Conservation (phyloP, 2,329 filamentous ascomycete species). For the Samsoniella hepiali region DNA sequence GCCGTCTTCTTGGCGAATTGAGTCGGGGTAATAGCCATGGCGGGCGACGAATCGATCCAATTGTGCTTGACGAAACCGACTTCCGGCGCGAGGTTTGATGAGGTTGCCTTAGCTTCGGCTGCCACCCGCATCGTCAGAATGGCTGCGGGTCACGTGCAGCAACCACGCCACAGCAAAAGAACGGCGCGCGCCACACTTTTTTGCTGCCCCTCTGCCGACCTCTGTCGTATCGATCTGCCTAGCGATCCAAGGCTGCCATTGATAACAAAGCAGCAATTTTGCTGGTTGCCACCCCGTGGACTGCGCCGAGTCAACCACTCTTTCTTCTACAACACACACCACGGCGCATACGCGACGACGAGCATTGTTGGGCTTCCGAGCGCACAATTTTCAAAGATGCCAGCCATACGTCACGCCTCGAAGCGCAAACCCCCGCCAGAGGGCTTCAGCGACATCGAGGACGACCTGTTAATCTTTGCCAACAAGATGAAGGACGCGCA, state of each 20-base stretch:
- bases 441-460: slow-evolving; percentile 84
- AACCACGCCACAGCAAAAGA: neutral
- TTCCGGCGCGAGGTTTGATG: slow-evolving; percentile 15
- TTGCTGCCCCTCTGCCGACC: slow-evolving; percentile 10
- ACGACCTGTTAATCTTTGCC: slow-evolving; percentile 77
- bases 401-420: slow-evolving; percentile 69
- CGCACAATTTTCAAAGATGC: slow-evolving; percentile 52
- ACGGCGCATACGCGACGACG: neutral
- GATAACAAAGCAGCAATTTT: neutral
- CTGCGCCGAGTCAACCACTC: neutral
- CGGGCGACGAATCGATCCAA: slow-evolving; percentile 41
- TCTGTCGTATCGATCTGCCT: neutral
- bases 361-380: neutral
- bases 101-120: slow-evolving; percentile 16
- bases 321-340: neutral
- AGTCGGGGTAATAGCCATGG: slow-evolving; percentile 87
- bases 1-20: slow-evolving; percentile 81
- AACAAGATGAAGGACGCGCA: slow-evolving; percentile 97
- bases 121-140: slow-evolving; percentile 14
- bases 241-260: neutral
- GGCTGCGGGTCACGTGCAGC: slow-evolving; percentile 14
- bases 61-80: slow-evolving; percentile 11
- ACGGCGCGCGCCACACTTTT: slow-evolving; percentile 5
- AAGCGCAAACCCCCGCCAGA: slow-evolving; percentile 81
- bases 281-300: neutral